Evolutionary conservation across 805 yeast genomes (phyloP).

Genomic region (Starmerella stellata): DNA sequence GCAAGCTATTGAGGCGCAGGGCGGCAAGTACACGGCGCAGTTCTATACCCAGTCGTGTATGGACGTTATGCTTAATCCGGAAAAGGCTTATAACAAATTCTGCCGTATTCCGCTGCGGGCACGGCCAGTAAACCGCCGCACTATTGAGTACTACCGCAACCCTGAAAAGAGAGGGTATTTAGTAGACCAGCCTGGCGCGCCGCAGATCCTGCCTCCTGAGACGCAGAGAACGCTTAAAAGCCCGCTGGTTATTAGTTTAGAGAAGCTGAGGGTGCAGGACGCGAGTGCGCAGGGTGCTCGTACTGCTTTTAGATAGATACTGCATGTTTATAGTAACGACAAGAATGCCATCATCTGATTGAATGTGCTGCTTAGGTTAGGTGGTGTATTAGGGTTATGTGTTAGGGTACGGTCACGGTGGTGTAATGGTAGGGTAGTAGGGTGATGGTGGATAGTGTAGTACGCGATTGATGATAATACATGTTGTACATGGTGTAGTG

Average conservation of each 20-base stretch:
- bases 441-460: too few relatives aligned
- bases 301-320: too few relatives aligned
- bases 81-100: slow-evolving; percentile 43
- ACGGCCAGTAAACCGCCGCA: slow-evolving; percentile 68
- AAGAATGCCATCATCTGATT: too few relatives aligned
- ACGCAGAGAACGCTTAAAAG: slow-evolving; percentile 7
- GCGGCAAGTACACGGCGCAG: slow-evolving; percentile 56
- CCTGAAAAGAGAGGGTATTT: slow-evolving; percentile 62
- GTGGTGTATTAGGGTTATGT: too few relatives aligned
- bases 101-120: slow-evolving; percentile 74
- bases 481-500: too few relatives aligned
- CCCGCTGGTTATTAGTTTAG: slow-evolving; percentile 15
- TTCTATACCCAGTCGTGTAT: slow-evolving; percentile 52
- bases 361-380: too few relatives aligned
- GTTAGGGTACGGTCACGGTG: too few relatives aligned
- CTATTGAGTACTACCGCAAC: slow-evolving; percentile 59
- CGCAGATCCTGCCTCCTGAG: slow-evolving; percentile 15
- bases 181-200: slow-evolving; percentile 42
- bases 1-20: slow-evolving; percentile 47
- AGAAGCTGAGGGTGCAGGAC: slow-evolving; percentile 11
- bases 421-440: too few relatives aligned
- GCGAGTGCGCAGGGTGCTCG: slow-evolving; percentile 11
- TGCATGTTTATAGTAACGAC: too few relatives aligned
- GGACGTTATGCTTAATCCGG: slow-evolving; percentile 61
- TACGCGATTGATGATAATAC: too few relatives aligned